Conservation (phyloP, 2,329 filamentous ascomycete genomes). For the Talaromyces sp. region DNA sequence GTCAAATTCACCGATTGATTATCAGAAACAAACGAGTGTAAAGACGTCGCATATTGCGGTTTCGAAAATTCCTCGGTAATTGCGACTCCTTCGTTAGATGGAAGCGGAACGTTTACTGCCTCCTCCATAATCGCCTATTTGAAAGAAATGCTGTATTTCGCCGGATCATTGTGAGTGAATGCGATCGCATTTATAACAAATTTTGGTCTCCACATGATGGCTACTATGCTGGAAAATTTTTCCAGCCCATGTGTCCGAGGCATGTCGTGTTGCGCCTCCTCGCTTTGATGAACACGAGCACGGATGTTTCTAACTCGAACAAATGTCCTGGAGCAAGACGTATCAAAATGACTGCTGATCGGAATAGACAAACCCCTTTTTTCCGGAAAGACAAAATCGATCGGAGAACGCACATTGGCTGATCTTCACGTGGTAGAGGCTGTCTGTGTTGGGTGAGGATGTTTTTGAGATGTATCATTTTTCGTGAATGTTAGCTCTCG, state of each 20-base stretch:
- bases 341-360: conserved; percentile 5
- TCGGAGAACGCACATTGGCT: background rate
- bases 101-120: conserved; percentile 10
- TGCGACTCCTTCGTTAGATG: background rate
- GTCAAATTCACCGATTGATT: conserved; percentile 8
- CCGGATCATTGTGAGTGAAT: background rate
- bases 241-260: background rate
- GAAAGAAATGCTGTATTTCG: background rate
- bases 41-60: conserved; percentile 7
- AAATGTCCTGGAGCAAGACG: background rate
- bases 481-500: background rate
- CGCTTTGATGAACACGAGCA: background rate
- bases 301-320: background rate
- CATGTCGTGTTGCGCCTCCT: background rate
- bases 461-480: background rate
- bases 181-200: background rate
- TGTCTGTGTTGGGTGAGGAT: background rate
- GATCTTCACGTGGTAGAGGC: background rate
- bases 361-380: background rate
- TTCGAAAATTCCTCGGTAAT: background rate
- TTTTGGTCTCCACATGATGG: no score
- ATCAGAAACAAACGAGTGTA: conserved; percentile 12
- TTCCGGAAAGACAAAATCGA: background rate
- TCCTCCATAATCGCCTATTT: conserved; percentile 1
- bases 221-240: background rate